These are phyloP conservation scores for Suhomyces vadensis DNA, from an alignment of 805 yeast genomes.

Conservation along the genomic window DNA sequence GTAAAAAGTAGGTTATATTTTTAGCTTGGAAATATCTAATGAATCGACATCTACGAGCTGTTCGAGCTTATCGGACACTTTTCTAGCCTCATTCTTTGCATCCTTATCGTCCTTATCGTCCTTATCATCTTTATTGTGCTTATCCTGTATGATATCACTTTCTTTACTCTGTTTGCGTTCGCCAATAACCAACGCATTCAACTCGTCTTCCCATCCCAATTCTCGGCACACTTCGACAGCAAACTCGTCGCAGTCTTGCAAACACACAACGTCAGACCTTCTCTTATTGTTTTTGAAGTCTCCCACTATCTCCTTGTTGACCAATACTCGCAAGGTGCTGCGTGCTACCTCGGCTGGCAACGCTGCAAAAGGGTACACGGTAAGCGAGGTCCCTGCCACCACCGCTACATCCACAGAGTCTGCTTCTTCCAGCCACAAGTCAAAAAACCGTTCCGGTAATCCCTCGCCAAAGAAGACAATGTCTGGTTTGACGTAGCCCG, in stretches of 20 bases:
- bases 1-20: slow-evolving; percentile 42
- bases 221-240: slow-evolving; percentile 52
- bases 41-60: slow-evolving; percentile 1
- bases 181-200: slow-evolving; percentile 39
- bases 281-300: slow-evolving; percentile 54
- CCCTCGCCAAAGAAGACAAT: slow-evolving; percentile 94
- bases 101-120: background rate
- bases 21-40: slow-evolving; percentile 10
- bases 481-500: slow-evolving; percentile 85
- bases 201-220: slow-evolving; percentile 66
- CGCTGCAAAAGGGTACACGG: slow-evolving; percentile 88
- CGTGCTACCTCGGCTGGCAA: slow-evolving; percentile 66
- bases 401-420: slow-evolving; percentile 66
- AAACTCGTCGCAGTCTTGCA: slow-evolving; percentile 68
- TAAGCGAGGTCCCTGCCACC: slow-evolving; percentile 89
- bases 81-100: background rate
- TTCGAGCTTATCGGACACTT: background rate
- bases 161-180: slow-evolving; percentile 6
- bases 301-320: slow-evolving; percentile 80
- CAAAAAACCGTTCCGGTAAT: slow-evolving; percentile 70
- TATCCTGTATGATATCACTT: background rate
- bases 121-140: background rate
- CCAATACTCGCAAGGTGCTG: slow-evolving; percentile 55
- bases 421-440: slow-evolving; percentile 59
- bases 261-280: slow-evolving; percentile 56